A percentile compares a stretch with the other conserved stretches of the same genome.
Evolutionary conservation across 1,284 basidiomycete species (phyloP).

Genomic region (Pseudozyma sp.): DNA sequence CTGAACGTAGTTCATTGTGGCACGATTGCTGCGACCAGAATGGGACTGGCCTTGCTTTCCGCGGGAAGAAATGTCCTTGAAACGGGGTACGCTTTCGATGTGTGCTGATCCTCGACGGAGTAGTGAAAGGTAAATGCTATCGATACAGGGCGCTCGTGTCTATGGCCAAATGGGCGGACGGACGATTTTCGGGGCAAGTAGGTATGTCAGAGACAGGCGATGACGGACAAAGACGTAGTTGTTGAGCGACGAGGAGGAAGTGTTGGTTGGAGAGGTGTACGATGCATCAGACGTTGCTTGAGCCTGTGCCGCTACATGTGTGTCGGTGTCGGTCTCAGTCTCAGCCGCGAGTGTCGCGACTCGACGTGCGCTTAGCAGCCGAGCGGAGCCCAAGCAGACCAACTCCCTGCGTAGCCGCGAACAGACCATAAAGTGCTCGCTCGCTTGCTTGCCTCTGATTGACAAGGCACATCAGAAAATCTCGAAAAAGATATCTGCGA

Average conservation of each 20-base stretch:
- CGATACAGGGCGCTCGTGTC: too few relatives aligned
- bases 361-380: constrained; percentile 1
- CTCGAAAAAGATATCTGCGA: too few relatives aligned
- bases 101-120: too few relatives aligned
- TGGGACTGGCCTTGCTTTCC: background rate
- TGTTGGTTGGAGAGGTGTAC: background rate
- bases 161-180: too few relatives aligned
- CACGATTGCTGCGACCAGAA: background rate
- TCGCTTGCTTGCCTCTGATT: background rate
- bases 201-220: too few relatives aligned
- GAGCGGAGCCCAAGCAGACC: too few relatives aligned
- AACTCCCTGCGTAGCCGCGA: background rate
- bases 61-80: background rate
- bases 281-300: constrained; percentile 8
- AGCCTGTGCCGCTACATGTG: background rate
- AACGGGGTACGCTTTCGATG: too few relatives aligned
- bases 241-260: too few relatives aligned
- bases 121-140: too few relatives aligned
- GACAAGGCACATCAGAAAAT: too few relatives aligned
- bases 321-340: constrained; percentile 32
- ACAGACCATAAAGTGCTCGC: constrained; percentile 1
- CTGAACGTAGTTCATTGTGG: constrained; percentile 66
- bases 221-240: too few relatives aligned
- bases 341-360: constrained; percentile 26
- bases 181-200: too few relatives aligned